These are phyloP conservation scores for Colletotrichum destructivum DNA, from an alignment of 2,329 filamentous ascomycete genomes.

Conservation along the genomic window DNA sequence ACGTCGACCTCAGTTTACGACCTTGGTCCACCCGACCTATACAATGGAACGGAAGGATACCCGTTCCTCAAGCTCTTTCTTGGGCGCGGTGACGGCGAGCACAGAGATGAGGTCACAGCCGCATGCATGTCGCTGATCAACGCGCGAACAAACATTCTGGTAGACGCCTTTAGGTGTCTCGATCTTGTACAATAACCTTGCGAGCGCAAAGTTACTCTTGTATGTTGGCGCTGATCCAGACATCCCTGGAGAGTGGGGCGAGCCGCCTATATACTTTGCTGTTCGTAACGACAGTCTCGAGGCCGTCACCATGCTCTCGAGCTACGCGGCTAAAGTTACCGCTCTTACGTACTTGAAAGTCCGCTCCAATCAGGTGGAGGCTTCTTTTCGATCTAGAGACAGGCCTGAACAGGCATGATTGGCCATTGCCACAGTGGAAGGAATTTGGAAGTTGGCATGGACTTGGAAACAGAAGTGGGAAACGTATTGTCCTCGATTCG, in stretches of 20 bases:
- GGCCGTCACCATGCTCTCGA: not conserved
- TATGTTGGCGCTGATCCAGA: not conserved
- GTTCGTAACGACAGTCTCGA: slow-evolving; percentile 4
- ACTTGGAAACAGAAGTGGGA: too few species aligned
- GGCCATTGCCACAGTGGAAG: not conserved
- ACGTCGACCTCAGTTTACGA: not conserved
- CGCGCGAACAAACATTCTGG: slow-evolving; percentile 2
- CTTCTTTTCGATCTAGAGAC: not conserved
- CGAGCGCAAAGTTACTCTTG: slow-evolving; percentile 1
- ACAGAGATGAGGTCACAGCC: not conserved
- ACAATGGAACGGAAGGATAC: slow-evolving; percentile 1
- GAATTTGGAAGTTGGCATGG: not conserved
- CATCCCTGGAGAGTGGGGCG: slow-evolving; percentile 4
- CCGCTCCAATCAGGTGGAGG: not conserved
- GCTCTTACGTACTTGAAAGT: not conserved
- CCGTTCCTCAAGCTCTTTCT: not conserved
- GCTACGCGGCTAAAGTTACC: not conserved
- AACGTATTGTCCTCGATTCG: too few species aligned
- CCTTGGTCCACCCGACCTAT: not conserved
- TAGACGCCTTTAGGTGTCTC: slow-evolving; percentile 2
- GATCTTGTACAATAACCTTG: slow-evolving; percentile 11
- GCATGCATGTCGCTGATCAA: slow-evolving; percentile 7
- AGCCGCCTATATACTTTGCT: slow-evolving; percentile 14
- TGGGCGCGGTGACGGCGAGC: not conserved
- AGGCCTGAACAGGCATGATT: not conserved